These are phyloP conservation scores for Martiniozyma abietophila DNA, from an alignment of 805 yeast genomes.

Conservation along the genomic window DNA sequence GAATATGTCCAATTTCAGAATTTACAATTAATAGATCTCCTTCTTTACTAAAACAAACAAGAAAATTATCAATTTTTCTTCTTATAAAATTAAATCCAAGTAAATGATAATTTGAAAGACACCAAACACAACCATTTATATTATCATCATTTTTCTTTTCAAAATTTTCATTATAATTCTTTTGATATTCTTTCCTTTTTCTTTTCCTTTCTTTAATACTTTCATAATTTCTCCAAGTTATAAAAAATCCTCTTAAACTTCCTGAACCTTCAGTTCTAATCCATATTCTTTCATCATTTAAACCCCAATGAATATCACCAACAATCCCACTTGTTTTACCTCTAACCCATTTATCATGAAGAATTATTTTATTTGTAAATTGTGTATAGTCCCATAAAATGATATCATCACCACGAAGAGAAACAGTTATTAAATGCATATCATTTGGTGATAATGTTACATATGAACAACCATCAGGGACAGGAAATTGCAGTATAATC, in stretches of 20 bases:
- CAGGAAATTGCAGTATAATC: constrained; percentile 36
- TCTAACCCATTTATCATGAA: constrained; percentile 49
- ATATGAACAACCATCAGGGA: constrained; percentile 54
- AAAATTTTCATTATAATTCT: too few relatives aligned
- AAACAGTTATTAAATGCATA: constrained; percentile 42
- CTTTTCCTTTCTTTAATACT: constrained; percentile 2
- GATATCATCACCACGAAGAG: constrained; percentile 51
- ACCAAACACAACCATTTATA: constrained; percentile 32
- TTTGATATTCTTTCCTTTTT: neutral
- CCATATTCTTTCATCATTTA: constrained; percentile 35
- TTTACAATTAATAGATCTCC: constrained; percentile 17
- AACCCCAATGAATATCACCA: constrained; percentile 44
- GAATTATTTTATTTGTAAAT: constrained; percentile 38
- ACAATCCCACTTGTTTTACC: constrained; percentile 56
- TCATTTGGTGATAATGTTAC: constrained; percentile 57
- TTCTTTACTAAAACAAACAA: constrained; percentile 19
- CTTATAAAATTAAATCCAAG: constrained; percentile 11
- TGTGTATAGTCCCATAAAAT: constrained; percentile 56
- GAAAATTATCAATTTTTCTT: too few relatives aligned
- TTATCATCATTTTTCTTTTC: constrained; percentile 4
- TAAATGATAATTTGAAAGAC: constrained; percentile 29
- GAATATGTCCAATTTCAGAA: constrained; percentile 12
- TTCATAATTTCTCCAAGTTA: constrained; percentile 20
- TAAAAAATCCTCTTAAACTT: constrained; percentile 53
- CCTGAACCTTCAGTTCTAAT: constrained; percentile 47